These are phyloP conservation scores for Amoebophrya sp. DNA, from an alignment of 169 alveolate genomes.

Conservation along the genomic window DNA sequence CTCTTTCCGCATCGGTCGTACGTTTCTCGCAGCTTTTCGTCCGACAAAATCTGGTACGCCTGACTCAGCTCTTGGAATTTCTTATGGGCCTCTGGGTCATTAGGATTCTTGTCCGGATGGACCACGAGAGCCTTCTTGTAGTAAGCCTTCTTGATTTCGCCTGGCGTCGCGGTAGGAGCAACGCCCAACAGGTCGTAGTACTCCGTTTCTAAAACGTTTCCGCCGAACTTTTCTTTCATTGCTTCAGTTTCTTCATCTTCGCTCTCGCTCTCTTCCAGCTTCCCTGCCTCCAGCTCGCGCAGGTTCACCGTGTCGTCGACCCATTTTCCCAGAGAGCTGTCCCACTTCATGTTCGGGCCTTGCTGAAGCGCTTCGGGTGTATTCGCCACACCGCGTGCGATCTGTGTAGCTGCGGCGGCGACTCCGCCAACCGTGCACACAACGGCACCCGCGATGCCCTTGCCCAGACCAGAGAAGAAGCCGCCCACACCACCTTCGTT, in stretches of 20 bases:
- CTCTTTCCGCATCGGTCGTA: conserved; percentile 61
- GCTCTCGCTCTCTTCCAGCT: neutral
- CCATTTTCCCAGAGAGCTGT: conserved; percentile 43
- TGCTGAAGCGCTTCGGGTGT: conserved; percentile 52
- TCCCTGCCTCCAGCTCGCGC: conserved; percentile 27
- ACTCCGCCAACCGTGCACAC: conserved; percentile 51
- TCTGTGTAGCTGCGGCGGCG: conserved; percentile 51
- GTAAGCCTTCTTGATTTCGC: conserved; percentile 59
- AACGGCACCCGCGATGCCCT: conserved; percentile 52
- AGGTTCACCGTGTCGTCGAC: conserved; percentile 48
- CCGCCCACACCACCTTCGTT: conserved; percentile 52
- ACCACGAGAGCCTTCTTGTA: conserved; percentile 56
- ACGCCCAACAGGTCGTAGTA: conserved; percentile 61
- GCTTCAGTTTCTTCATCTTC: neutral
- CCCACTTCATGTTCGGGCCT: conserved; percentile 50
- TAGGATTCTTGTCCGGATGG: conserved; percentile 69
- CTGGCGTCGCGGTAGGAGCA: conserved; percentile 51
- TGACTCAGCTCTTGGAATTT: conserved; percentile 49
- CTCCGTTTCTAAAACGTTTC: neutral
- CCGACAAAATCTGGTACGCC: conserved; percentile 56
- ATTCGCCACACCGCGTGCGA: conserved; percentile 53
- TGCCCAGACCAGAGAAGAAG: conserved; percentile 51
- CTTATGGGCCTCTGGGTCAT: conserved; percentile 54
- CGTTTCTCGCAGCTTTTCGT: conserved; percentile 62
- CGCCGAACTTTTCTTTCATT: neutral